Evolutionary conservation across 1,284 basidiomycete genomes (phyloP), one percentile per base, ranked within the genome.

Genomic region (Trametes pubescens): DNA sequence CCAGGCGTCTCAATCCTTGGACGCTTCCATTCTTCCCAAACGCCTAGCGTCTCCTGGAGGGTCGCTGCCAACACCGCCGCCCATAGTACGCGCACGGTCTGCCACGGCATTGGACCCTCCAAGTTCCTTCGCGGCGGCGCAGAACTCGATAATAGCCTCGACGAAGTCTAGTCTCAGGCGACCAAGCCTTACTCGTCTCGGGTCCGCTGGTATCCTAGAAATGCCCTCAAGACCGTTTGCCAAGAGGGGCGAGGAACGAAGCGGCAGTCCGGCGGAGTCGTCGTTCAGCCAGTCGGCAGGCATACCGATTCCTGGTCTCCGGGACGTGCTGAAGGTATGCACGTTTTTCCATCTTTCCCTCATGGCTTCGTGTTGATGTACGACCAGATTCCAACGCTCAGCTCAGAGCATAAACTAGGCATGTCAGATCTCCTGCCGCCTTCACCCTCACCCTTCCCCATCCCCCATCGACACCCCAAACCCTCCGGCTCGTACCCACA

Each of bases 381-480:
- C 46, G 62, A 59, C 24, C 6, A 91, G 89, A 84, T 89, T 47
- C 88, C 90, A 1, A 84, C 84, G 10, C 77, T 90, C 26, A 84
- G 87, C 22, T 87, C 87, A 1, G 90, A 91, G 62, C 87, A 91
- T 72, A 87, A 87, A 67, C 75, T 89, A 21, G 89, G 87, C 34
- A 86, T 88, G 75, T 70, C 81, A 14, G 93, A 95, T 71, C 78
- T 94, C 21, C 78, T 93, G 21, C 92, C 92, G 0, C 91, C 93
- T 0, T 93, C 92, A 1, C 93, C 93, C 5, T 87, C 87, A 13
- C 81, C 85, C 10, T 78, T 84, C 35, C 74, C 83, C 18, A 79
- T 43, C 74, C 78, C 52, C 80, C 81, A 62, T 70, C 80, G 24
- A 69, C 76, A 48, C 72, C 44, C 66, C 1, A 69, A 68, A 21